phyloP scores from a whole-genome alignment of 2,329 filamentous ascomycete species.

The Plectosphaerella cucumerina region DNA sequence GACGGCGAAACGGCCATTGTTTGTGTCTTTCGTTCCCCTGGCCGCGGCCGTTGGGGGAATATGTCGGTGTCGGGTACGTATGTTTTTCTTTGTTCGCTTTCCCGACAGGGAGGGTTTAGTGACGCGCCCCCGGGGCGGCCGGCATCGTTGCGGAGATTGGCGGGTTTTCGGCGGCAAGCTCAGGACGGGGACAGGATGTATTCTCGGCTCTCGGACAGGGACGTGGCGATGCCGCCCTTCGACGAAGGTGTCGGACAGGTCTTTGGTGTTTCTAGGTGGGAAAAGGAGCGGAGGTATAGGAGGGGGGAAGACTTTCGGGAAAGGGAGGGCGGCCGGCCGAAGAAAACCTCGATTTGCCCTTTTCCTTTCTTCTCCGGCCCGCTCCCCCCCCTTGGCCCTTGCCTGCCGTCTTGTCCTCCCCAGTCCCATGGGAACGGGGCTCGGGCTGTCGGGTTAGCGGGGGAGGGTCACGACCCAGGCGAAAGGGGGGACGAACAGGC shows the following conservation, averaged over 20 bases:
- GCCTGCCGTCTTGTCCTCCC: background rate
- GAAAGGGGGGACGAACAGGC: background rate
- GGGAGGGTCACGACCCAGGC: background rate
- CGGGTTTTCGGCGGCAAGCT: background rate
- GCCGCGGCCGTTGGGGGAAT: background rate
- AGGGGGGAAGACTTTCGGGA: no score
- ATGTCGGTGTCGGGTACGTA: background rate
- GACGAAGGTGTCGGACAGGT: no score
- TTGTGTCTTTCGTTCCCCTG: background rate
- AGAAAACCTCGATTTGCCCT: background rate
- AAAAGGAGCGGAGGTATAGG: no score
- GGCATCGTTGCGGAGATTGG: background rate
- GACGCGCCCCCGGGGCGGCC: background rate
- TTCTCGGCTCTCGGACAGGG: background rate
- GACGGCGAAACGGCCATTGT: conserved; percentile 17
- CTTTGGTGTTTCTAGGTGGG: no score
- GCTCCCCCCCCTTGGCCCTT: background rate
- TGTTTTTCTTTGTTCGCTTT: background rate
- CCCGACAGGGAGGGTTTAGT: background rate
- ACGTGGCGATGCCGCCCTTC: background rate
- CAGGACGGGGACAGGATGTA: background rate
- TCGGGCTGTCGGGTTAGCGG: background rate
- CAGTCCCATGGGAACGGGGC: background rate
- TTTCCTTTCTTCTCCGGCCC: background rate
- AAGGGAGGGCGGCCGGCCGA: no score